Evolutionary conservation across 768 basidiomycete genomes (phyloP), one percentile per base, ranked within the genome.

Genomic region (Termitomyces sp.): DNA sequence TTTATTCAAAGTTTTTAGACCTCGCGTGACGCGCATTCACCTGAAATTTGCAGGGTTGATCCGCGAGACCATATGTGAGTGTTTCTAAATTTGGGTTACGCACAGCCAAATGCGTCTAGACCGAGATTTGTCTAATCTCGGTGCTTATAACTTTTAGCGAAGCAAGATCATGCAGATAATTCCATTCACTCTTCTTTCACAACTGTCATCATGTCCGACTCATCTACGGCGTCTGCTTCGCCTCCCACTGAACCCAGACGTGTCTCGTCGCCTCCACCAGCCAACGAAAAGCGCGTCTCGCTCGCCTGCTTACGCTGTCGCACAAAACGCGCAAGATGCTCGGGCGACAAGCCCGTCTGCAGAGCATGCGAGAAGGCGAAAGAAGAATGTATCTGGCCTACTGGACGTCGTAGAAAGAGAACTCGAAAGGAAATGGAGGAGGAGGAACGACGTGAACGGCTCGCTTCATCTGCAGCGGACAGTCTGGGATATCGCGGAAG

Each of bases 281-380:
- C 38, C 6, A 57, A 56, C 43, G 58, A 60, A 52, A 60, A 60
- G 44, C 58, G 58, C n/a, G 55, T 60, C 35, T 49, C 58, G 4
- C 58, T 60, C 15, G 55, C 58, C 45, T 60, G 58, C 49, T 44
- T 56, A 29, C 58, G 58, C 22, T 60, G 58, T 40, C 58, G 58
- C 20, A 56, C 56, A 12, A 60, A 60, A 27, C 58, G 58, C 25
- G 58, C 58, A 18, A 42, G 58, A 36, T 60, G 58, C 25, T 60
- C 58, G 36, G 58, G 58, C 18, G 55, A 60, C 43, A 60, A 56
- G 44, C 58, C 58, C 10, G 48, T 56, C 16, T 60, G 58, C 45
- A 50, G 50, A 11, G 43, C 58, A 18, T 60, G 58, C 43, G 58
- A 53, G 35, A 56, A 53, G 22, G 58, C 56, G 18, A 56, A 50